These are phyloP conservation scores for Mycena filopes DNA, from an alignment of 768 basidiomycete species.

Conservation along the genomic window DNA sequence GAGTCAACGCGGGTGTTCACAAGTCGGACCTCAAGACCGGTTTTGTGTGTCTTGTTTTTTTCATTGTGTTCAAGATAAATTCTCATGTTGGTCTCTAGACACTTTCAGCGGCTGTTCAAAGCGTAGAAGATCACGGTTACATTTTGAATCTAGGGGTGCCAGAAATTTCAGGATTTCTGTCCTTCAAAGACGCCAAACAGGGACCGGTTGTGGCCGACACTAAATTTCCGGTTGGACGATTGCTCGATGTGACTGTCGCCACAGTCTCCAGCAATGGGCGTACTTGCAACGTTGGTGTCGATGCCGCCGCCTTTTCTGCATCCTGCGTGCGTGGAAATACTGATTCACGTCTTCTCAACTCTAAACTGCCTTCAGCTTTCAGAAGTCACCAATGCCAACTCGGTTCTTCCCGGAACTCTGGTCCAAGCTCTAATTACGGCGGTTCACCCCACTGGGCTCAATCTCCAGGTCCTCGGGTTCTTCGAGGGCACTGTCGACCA, in stretches of 20 bases:
- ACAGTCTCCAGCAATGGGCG: conserved; percentile 82
- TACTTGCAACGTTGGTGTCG: conserved; percentile 75
- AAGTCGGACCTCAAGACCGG: conserved; percentile 81
- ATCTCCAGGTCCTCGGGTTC: conserved; percentile 90
- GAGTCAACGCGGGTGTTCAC: conserved; percentile 83
- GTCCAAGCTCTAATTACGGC: conserved; percentile 87
- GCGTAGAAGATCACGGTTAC: conserved; percentile 95
- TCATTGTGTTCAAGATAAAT: not conserved
- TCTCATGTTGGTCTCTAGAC: conserved; percentile 57
- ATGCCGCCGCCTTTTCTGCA: conserved; percentile 57
- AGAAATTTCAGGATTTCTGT: conserved; percentile 85
- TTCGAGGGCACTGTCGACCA: conserved; percentile 92
- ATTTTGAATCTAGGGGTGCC: conserved; percentile 85
- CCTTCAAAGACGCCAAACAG: conserved; percentile 75
- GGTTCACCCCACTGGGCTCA: conserved; percentile 77
- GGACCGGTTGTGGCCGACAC: conserved; percentile 39
- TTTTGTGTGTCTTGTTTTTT: conserved; percentile 66
- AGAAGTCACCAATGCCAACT: conserved; percentile 82
- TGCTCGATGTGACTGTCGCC: conserved; percentile 74
- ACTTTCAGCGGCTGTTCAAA: conserved; percentile 79
- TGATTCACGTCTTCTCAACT: conserved; percentile 3
- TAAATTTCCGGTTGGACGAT: conserved; percentile 68
- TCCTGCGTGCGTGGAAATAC: conserved; percentile 60
- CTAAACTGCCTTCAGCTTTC: conserved; percentile 59
- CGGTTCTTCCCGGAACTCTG: conserved; percentile 86